Percentiles rank a stretch among this genome's conserved stretches.
These are phyloP conservation scores for Boletales sp. DNA, from an alignment of 768 basidiomycete genomes.

Conservation along the genomic window DNA sequence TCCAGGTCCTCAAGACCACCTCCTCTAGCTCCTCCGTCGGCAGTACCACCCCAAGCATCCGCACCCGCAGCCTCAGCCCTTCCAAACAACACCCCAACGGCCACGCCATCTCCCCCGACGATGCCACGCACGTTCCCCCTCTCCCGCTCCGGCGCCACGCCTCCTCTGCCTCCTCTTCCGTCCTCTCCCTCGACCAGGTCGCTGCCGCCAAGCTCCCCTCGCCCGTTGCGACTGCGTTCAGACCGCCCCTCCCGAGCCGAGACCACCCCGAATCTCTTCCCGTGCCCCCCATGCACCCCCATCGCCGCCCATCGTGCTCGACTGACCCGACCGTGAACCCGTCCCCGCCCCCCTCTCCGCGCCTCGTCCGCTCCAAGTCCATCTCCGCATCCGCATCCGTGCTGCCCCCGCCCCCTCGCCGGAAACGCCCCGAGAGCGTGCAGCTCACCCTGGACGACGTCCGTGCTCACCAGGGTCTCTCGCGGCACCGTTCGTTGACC, in stretches of 20 bases:
- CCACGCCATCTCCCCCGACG: slow-evolving; percentile 4
- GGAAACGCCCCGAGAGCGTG: slow-evolving; percentile 62
- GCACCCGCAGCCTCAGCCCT: slow-evolving; percentile 32
- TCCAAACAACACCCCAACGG: slow-evolving; percentile 17
- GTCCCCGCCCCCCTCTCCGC: slow-evolving; percentile 29
- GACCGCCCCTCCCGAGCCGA: slow-evolving; percentile 22
- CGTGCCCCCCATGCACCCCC: slow-evolving; percentile 53
- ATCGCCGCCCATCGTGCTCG: slow-evolving; percentile 36
- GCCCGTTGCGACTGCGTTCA: slow-evolving; percentile 8
- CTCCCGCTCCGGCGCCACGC: slow-evolving; percentile 35
- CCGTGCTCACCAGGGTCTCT: slow-evolving; percentile 19
- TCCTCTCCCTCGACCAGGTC: slow-evolving; percentile 40
- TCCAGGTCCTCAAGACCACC: slow-evolving; percentile 70
- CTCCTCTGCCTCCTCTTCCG: slow-evolving; percentile 32
- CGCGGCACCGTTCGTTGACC: slow-evolving; percentile 40
- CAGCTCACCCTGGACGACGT: slow-evolving; percentile 38
- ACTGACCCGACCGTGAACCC: slow-evolving; percentile 22
- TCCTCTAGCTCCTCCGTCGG: slow-evolving; percentile 26
- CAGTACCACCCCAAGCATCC: slow-evolving; percentile 1
- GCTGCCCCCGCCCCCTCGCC: slow-evolving; percentile 47
- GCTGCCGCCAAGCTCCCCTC: slow-evolving; percentile 34
- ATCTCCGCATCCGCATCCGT: slow-evolving; percentile 36
- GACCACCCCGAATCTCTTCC: slow-evolving; percentile 7
- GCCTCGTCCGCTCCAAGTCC: slow-evolving; percentile 53
- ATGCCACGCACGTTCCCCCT: slow-evolving; percentile 23